Base-by-base conservation (phyloP, 2,329 filamentous ascomycete species). In the Apiospora hydei region DNA sequence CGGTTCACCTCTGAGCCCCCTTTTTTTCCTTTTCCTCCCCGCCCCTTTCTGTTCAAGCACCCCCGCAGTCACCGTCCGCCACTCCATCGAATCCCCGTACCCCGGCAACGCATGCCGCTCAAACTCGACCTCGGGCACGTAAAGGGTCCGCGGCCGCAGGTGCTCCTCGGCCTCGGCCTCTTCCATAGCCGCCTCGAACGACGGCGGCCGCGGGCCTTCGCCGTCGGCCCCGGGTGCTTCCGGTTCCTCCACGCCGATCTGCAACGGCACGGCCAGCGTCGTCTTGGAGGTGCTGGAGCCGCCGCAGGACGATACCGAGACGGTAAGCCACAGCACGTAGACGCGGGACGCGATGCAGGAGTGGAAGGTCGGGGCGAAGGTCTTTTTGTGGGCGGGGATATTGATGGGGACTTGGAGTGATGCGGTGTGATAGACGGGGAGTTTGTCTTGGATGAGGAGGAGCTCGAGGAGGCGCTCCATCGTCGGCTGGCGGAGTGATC, bases 291-390 rank as follows among this genome's bases (percentile, higher is more conserved):
- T 83, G 4, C 82, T 84, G 76, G 82, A 85, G 71, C 82, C 80
- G 10, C 85, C 81, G 21, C 83, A 84, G 3, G 83, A 81, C 7
- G 76, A 73, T 13, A 84, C 69, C 8, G 81, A 82, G 7, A 90
- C 76, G 18, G 81, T 80, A 57, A 87, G 75, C 74, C 85, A 84
- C 43, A 90, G 77, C 5, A 85, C 83, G 78, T 90, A 90, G n/a
- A 85, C 84, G 38, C 88, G 85, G 10, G 87, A 87, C 49, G 84
- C 81, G 78, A 90, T 85, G 81, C 88, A 90, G 11, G 86, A 87
- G 81, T 90, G 87, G 77, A 90, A 90, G 6, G 87, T 87, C 0
- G 88, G 88, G 30, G 90, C 74, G 75, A 89, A 88, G 11, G 85
- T 82, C 78, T 85, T 88, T 76, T 83, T 85, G 41, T 80, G 77